Evolutionary conservation across 1,284 basidiomycete species (phyloP).

Genomic region (Papiliotrema laurentii): DNA sequence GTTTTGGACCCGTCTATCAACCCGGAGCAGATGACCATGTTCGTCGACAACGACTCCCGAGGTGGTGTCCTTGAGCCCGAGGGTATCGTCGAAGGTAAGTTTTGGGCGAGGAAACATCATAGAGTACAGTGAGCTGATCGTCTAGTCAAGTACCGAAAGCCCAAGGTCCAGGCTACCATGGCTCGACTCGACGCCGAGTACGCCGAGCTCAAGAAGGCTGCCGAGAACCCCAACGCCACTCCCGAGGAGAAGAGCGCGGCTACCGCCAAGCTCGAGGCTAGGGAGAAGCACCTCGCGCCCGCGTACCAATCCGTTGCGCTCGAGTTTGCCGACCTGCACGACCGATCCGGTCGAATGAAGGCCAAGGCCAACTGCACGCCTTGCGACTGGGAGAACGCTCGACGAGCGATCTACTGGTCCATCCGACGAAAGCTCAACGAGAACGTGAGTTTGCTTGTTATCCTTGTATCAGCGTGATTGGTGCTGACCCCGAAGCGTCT

Average conservation of each 20-base stretch:
- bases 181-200: slow-evolving; percentile 86
- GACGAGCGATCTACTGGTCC: slow-evolving; percentile 94
- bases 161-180: slow-evolving; percentile 88
- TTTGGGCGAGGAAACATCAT: neutral
- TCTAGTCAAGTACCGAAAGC: slow-evolving; percentile 69
- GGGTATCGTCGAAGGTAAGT: slow-evolving; percentile 74
- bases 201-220: slow-evolving; percentile 72
- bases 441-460: slow-evolving; percentile 27
- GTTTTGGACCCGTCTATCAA: slow-evolving; percentile 98
- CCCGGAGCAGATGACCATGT: slow-evolving; percentile 98
- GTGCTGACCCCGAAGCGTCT: slow-evolving; percentile 30
- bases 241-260: slow-evolving; percentile 70
- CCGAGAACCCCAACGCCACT: slow-evolving; percentile 66
- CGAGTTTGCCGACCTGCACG: slow-evolving; percentile 90
- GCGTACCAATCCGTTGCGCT: slow-evolving; percentile 92
- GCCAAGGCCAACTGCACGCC: slow-evolving; percentile 89
- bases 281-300: slow-evolving; percentile 80
- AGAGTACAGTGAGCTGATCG: too few species aligned
- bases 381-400: slow-evolving; percentile 80
- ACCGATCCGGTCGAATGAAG: slow-evolving; percentile 93
- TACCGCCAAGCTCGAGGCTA: slow-evolving; percentile 62
- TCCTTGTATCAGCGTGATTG: neutral
- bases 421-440: slow-evolving; percentile 60
- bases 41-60: slow-evolving; percentile 89
- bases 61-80: slow-evolving; percentile 98